These are phyloP conservation scores for Dictyophora rubrovolvata DNA, from an alignment of 768 basidiomycete species.

Conservation along the genomic window DNA sequence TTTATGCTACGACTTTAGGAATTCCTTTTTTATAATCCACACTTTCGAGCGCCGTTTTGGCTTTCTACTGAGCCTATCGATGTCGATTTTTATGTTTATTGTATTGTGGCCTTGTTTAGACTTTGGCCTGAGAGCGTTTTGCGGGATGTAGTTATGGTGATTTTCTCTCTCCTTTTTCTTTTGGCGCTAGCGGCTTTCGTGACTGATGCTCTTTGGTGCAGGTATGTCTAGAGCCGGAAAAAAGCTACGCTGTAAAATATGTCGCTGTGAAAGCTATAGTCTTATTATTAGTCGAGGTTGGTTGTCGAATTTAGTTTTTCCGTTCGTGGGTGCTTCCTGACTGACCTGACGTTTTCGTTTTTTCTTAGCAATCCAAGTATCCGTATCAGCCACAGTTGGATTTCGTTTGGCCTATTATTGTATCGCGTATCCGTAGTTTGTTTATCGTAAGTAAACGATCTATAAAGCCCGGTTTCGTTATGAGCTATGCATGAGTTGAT, in stretches of 20 bases:
- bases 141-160: background rate
- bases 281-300: constrained; percentile 1
- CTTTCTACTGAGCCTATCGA: background rate
- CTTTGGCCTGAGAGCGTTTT: background rate
- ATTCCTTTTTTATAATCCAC: background rate
- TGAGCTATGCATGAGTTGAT: too few relatives aligned
- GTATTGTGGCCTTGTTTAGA: constrained; percentile 4
- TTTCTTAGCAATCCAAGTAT: constrained; percentile 4
- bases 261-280: constrained; percentile 4
- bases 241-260: constrained; percentile 6
- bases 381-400: constrained; percentile 5
- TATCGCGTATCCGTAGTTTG: constrained; percentile 3
- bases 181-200: too few relatives aligned
- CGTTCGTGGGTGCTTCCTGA: background rate
- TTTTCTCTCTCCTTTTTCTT: background rate
- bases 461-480: too few relatives aligned
- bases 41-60: background rate
- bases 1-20: background rate
- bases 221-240: constrained; percentile 1
- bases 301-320: background rate
- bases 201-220: background rate
- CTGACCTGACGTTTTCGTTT: background rate
- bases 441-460: background rate
- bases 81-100: constrained; percentile 3
- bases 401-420: background rate